Percentiles rank a stretch among this genome's conserved stretches.
These are phyloP conservation scores for Suillus subluteus DNA, from an alignment of 768 basidiomycete genomes.

Conservation along the genomic window DNA sequence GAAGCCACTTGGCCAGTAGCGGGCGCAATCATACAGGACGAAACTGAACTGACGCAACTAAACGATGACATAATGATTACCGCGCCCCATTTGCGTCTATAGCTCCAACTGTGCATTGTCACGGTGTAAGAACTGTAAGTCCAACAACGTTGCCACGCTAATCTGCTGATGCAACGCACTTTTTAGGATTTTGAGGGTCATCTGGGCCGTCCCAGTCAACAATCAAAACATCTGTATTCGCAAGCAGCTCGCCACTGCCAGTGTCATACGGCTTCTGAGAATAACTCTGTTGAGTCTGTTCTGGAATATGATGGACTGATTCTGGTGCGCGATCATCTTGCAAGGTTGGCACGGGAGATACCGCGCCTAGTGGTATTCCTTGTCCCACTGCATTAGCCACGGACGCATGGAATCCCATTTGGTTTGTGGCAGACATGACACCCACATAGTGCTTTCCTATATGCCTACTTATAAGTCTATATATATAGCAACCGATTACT, in stretches of 20 bases:
- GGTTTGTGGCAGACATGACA: not conserved
- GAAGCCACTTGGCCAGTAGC: conserved; percentile 53
- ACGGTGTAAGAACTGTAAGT: not conserved
- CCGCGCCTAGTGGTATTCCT: not conserved
- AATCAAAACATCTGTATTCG: not conserved
- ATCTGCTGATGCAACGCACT: not conserved
- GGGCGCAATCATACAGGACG: conserved; percentile 78
- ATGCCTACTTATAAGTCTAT: not conserved
- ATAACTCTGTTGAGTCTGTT: not conserved
- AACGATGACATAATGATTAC: conserved; percentile 68
- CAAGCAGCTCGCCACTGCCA: not conserved
- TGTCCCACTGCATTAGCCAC: not conserved
- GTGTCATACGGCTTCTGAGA: not conserved
- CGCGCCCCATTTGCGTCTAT: conserved; percentile 62
- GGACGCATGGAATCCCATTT: not conserved
- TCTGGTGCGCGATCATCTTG: not conserved
- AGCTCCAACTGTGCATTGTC: conserved; percentile 51
- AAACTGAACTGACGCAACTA: conserved; percentile 69
- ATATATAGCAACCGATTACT: not conserved
- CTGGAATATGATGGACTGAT: not conserved
- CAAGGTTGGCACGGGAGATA: not conserved
- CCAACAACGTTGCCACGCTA: not conserved
- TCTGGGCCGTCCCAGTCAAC: not conserved
- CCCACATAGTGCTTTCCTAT: not conserved
- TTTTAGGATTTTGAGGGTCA: conserved; percentile 1